Evolutionary conservation across 2,329 filamentous ascomycete genomes (phyloP), one percentile per base, ranked within the genome.

Genomic region (Zasmidium citrigriseum): DNA sequence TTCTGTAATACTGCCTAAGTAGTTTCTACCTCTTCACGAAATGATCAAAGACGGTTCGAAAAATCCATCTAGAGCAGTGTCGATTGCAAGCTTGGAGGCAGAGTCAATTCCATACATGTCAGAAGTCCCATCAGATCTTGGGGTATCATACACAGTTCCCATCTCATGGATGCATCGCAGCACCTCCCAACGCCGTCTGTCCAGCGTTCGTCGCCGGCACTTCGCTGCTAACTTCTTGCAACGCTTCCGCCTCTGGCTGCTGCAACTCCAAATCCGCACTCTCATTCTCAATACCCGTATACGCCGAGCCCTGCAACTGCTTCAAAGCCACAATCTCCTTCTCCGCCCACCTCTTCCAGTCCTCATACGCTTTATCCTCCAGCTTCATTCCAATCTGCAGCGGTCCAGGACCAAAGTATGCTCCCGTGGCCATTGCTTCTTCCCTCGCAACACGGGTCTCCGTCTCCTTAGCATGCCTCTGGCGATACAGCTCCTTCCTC

Each of bases 401-500:
- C 59, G 84, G 82, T 45, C 85, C 82, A 75, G 88, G 89, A 73
- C 91, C 91, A 73, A 98, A 98, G 80, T 91, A 91, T 52, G 92
- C 93, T 54, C 95, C 95, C 4, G 89, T 88, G 68, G 89, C 85
- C 63, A 87, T 81, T 24, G 95, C 93, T 77, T 99, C 95, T 77
- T 99, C 95, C 51, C 86, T 82, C 7, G 93, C 90, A 59, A 99
- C 83, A 67, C 93, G 87, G 66, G 85, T 83, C 77, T 93, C 87
- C 49, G 96, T 84, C 64, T 97, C 92, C 68, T 96, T 87, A 59
- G 86, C 81, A 67, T 96, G 89, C 59, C 95, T 89, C 63, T 93
- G 77, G 47, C 83, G 80, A 78, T 99, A 99, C 77, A 98, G 96
- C 74, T 99, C 93, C 65, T 88, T 88, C 59, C 95, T 89, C 7